A percentile compares a stretch with the other conserved stretches of the same genome.
These are phyloP conservation scores for Sorghum bicolor DNA, from an alignment of 176 grass and related monocot genomes.

Conservation along the genomic window Sorghum_bicolor_NCBIv3 NC_012872.2:52638001-52638500, in stretches of 20 bases:
- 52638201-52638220: background rate
- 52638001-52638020: background rate
- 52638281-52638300: conserved; percentile 1
- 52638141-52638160: background rate
- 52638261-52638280: conserved; percentile 8
- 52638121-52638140: background rate
- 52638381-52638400: conserved; percentile 3
- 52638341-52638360: background rate
- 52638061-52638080: background rate
- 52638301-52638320: conserved; percentile 21
- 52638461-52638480: conserved; percentile 60
- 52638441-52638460: conserved; percentile 33
- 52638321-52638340: background rate
- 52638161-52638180: conserved; percentile 19
- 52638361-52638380: background rate
- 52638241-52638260: conserved; percentile 5
- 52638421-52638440: background rate
- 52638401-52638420: background rate
- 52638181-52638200: conserved; percentile 13
- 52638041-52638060: background rate
- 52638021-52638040: background rate
- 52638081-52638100: background rate
- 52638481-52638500: conserved; percentile 61
- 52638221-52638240: background rate
- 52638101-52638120: background rate